These are phyloP conservation scores for Rhizophora mangle DNA, from an alignment of 345 rosid genomes.

Conservation along the genomic window DNA sequence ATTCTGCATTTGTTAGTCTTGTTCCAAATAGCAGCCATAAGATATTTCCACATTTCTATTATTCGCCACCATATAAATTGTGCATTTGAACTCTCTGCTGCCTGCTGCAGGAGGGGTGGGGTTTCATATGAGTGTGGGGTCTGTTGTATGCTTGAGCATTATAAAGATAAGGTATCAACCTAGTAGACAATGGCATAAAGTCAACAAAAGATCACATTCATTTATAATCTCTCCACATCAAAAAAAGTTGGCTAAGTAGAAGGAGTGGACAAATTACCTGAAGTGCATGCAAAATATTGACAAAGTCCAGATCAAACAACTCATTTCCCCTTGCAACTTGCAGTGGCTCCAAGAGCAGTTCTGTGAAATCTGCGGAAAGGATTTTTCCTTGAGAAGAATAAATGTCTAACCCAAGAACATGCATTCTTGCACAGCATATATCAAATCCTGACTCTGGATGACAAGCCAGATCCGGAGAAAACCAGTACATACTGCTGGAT, in stretches of 20 bases:
- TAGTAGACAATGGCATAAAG: not conserved
- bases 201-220: not conserved
- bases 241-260: not conserved
- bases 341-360: conserved; percentile 46
- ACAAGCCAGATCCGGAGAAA: conserved; percentile 41
- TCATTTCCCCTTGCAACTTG: conserved; percentile 54
- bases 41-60: no score
- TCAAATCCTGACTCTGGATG: conserved; percentile 49
- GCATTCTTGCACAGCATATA: conserved; percentile 64
- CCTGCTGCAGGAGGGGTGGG: no score
- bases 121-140: no score
- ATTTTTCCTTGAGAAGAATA: conserved; percentile 37
- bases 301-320: conserved; percentile 42
- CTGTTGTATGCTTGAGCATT: no score
- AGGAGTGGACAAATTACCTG: conserved; percentile 48
- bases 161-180: no score
- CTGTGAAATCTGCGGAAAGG: conserved; percentile 29
- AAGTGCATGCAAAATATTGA: conserved; percentile 68
- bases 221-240: not conserved
- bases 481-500: conserved; percentile 82
- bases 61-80: no score
- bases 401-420: conserved; percentile 54
- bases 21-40: not conserved
- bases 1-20: not conserved
- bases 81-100: no score